phyloP scores from a whole-genome alignment of 23 red algal species.

The Gracilariopsis chorda region DNA sequence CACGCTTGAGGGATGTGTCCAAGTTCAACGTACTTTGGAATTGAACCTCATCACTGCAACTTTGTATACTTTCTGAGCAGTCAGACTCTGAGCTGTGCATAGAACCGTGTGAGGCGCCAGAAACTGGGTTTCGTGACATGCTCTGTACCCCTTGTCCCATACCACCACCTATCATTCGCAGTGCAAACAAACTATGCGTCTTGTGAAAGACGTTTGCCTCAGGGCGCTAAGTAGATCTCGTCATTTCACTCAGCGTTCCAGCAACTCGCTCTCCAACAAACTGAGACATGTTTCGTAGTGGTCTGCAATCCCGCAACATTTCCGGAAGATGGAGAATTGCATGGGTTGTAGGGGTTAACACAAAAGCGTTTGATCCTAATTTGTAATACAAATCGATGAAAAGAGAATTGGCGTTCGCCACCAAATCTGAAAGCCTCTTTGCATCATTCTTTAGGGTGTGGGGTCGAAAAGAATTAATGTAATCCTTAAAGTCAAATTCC shows the following conservation, averaged over 20 bases:
- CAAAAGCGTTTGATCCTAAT: not conserved
- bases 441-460: not conserved
- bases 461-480: not conserved
- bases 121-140: too few species aligned
- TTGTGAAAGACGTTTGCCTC: not conserved
- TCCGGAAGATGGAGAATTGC: slow-evolving; percentile 6
- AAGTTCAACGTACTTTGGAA: too few species aligned
- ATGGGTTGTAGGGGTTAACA: not conserved
- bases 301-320: not conserved
- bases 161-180: not conserved
- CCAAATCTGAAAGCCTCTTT: not conserved
- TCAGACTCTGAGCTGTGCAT: not conserved
- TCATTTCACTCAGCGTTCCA: not conserved
- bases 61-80: too few species aligned
- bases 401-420: not conserved
- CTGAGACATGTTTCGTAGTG: not conserved
- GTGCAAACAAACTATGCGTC: not conserved
- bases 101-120: not conserved
- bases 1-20: too few species aligned
- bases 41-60: too few species aligned
- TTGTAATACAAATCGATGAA: not conserved
- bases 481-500: not conserved
- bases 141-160: not conserved
- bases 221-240: not conserved
- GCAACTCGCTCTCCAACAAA: not conserved